Conservation (phyloP, 306 rosid genomes). For the Alnus rubra region DNA sequence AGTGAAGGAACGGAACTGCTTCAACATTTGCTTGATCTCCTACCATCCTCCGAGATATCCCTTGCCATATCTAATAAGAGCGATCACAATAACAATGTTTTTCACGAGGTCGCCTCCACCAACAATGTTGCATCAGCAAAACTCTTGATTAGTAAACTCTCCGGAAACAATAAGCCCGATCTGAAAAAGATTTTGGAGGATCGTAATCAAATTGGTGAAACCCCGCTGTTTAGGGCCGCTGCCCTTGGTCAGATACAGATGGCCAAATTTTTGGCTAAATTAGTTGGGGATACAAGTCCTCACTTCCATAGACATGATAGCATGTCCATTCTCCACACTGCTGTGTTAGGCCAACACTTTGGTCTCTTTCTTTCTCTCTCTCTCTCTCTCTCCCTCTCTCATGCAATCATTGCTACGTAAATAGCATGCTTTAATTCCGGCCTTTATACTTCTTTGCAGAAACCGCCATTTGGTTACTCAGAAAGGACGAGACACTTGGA, state of each 20-base stretch:
- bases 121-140: neutral
- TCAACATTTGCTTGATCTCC: neutral
- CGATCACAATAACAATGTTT: neutral
- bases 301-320: neutral
- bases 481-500: neutral
- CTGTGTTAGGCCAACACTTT: neutral
- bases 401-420: neutral
- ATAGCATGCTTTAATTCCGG: too few species aligned
- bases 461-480: neutral
- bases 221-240: neutral
- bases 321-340: neutral
- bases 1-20: neutral
- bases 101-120: neutral
- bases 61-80: neutral
- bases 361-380: neutral
- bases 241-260: neutral
- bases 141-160: neutral
- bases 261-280: neutral
- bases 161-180: neutral
- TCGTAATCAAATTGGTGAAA: neutral
- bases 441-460: neutral
- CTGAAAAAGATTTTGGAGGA: neutral
- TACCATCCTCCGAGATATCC: neutral
- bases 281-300: neutral
- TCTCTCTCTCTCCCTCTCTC: too few species aligned